Base-by-base conservation (phyloP, 1,284 basidiomycete genomes). In the Marasmius oreades region DNA sequence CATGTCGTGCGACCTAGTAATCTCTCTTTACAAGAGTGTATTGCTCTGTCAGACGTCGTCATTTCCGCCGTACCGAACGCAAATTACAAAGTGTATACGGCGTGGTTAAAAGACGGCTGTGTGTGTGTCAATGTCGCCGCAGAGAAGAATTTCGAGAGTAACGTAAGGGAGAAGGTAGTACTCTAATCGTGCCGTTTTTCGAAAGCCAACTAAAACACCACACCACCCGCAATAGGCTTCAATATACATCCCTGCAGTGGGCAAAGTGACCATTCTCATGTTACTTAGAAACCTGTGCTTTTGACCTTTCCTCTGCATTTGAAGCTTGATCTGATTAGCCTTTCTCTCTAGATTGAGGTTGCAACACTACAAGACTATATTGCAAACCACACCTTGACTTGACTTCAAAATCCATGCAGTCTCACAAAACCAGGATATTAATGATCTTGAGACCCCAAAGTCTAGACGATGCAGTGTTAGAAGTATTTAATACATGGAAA, bases 211-310 rank as follows among this genome's bases (percentile, higher is more conserved):
- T 37, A 47, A 43, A 39, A 20, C 23, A 16, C 24, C 12, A 26
- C 18, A 22, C 45, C 12, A n/a, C 34, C 55, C 47, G 36, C 33
- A 26, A 23, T n/a, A 95, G 92, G 93, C 93, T 11, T 93, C 93
- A 3, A 77, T 98, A 62, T 96, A 96, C 70, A 80, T 96, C 60
- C 95, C 95, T 14, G 89, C 93, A 3, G 93, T 99, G 26, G 96
- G 96, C 42, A 97, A 97, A 75, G 92, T 96, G 60, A 99, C 96
- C 1, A 97, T 98, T 62, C 80, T 95, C 66, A 97, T 99, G 93
- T 81, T 99, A 33, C 83, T 98, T 69, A 84, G 96, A 55, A 99
- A 98, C 72, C 70, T 99, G 88, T 92, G 28, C 28, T 4, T 66
- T 69, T 89, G 74, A 10, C 50, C 53, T 31, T 45, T 51, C 28